These are phyloP conservation scores for Erigeron philadelphicus DNA, from an alignment of 140 eudicot species.

Conservation along the genomic window DNA sequence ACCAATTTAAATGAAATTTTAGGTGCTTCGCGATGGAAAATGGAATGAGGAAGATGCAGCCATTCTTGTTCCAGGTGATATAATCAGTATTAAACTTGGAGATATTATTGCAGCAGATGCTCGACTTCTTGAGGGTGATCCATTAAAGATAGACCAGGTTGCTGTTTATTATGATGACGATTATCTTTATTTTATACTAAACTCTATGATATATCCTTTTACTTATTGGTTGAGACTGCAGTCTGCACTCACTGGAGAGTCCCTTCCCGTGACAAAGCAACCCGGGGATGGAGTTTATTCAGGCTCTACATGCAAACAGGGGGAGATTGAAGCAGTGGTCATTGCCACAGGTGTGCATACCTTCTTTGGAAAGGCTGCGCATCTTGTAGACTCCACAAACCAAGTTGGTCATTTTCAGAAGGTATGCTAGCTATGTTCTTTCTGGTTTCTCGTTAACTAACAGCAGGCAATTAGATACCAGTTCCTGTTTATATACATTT, in stretches of 20 bases:
- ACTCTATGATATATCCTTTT: constrained; percentile 4
- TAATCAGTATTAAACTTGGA: constrained; percentile 78
- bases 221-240: constrained; percentile 26
- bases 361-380: constrained; percentile 90
- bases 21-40: constrained; percentile 83
- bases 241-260: constrained; percentile 87
- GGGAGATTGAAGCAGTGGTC: constrained; percentile 72
- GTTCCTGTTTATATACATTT: background rate
- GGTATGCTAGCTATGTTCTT: constrained; percentile 28
- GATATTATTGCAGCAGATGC: constrained; percentile 88
- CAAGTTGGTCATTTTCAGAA: constrained; percentile 80
- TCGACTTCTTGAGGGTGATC: constrained; percentile 80
- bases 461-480: background rate
- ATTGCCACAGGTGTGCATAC: constrained; percentile 86
- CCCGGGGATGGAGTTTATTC: constrained; percentile 89
- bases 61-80: constrained; percentile 77
- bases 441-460: constrained; percentile 13
- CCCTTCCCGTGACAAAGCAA: constrained; percentile 79
- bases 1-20: constrained; percentile 3
- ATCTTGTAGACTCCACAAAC: constrained; percentile 71
- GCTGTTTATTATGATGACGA: background rate
- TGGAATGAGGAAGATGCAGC: constrained; percentile 86
- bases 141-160: constrained; percentile 82
- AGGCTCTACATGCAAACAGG: constrained; percentile 87
- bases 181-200: background rate